Base-by-base conservation (phyloP, 805 yeast genomes). In the Candida germanica region DNA sequence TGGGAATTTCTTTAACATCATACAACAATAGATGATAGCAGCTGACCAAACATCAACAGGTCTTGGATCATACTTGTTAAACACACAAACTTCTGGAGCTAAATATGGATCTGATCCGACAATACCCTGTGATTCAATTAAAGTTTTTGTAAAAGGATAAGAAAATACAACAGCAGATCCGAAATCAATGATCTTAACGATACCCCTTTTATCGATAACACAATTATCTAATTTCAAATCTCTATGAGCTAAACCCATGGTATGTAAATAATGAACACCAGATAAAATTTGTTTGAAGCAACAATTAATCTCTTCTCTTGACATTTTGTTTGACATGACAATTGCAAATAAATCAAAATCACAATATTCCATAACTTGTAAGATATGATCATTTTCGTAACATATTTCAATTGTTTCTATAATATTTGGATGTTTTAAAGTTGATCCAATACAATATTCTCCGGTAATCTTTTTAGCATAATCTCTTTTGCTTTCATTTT, bases 361-460 rank as follows among this genome's bases (percentile, higher is more conserved):
- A 50, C 95, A 86, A 58, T 81, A 91, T 62, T 93, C 98, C 97
- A 93, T 88, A 36, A 93, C 87, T 59, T 91, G 95, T 35, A 64
- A 81, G 81, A 45, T 83, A 72, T 84, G 80, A 47, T 75, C 78
- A 49, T 58, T 87, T 76, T 51, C 83, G 44, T 76, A 77, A 35
- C 86, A 79, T 65, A 63, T 86, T 60, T 85, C 94, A 48, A 84
- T 66, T 2, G 93, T 84, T 52, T 83, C 78, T 48, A 85, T 83
- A 44, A 85, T 75, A 56, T 85, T 84, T 36, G 91, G 87, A 60
- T 85, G 93, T 48, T 80, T 83, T 40, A 85, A 66, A 14, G 91
- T 83, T 15, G 87, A 79, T 11, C 95, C 95, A 39, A 85, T 83
- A 61, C 93, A 83, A 56, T 82, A 85, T 54, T 85, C 95, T n/a